Base-by-base conservation (phyloP, 371 early-diverging fungal species). In the Dichotomocladium elegans region DNA sequence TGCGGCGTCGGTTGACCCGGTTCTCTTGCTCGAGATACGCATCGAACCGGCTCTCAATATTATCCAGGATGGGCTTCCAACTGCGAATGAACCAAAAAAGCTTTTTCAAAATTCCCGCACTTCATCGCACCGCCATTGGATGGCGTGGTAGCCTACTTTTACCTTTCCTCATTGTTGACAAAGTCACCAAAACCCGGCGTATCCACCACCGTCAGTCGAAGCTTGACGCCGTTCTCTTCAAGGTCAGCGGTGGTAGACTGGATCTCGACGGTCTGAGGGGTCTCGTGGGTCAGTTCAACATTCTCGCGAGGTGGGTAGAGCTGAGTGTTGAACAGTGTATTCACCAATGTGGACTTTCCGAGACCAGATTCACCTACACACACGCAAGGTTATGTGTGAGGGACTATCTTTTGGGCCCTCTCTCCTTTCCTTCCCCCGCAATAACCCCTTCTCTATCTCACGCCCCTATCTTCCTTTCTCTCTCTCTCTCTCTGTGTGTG, bases 271-370 rank as follows among this genome's bases (percentile, higher is more conserved):
- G 95, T 93, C 69, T 94, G 93, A 44, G 89, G 87, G 26, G 86
- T 83, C 54, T 94, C 94, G 21, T 78, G 78, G 10, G 90, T 79
- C n/a, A 87, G 85, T 52, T 85, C 88, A 53, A 83, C 80, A 56
- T 80, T 69, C 60, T 92, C 91, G 56, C 82, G 81, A 41, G 80
- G 70, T 24, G 92, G 92, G 75, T 94, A 93, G 30, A 99, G 68
- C 50, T 87, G 79, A 35, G 94, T 87, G 71, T 92, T 92, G 79
- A 99, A 99, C 51, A 99, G 76, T 26, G 99, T 96, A 84, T 98
- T 98, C 63, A 99, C 87, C 42, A 99, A 81, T 8, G 99, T 99
- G 8, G 99, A 94, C 74, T 99, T 95, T 45, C 99, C 99, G 30
- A 99, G 82, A 45, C 99, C 99, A 31, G 95, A 90, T 81, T 96